Evolutionary conservation across 2,329 filamentous ascomycete species (phyloP).

Genomic region (Aspergillus fructus): DNA sequence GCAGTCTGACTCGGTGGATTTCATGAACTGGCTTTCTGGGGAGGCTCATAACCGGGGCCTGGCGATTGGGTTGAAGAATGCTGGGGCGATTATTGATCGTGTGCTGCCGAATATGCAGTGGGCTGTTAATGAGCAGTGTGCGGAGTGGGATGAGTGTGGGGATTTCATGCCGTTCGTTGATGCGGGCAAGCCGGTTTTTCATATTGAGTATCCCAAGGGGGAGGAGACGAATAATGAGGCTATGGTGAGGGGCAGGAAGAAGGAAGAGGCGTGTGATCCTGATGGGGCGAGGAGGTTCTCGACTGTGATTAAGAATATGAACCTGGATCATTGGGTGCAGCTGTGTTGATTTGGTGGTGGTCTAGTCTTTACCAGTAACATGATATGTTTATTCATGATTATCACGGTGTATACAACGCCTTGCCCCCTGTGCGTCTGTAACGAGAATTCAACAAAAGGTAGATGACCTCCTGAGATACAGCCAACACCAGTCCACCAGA

Average conservation of each 20-base stretch:
- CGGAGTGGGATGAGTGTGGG: slow-evolving; percentile 60
- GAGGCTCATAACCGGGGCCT: slow-evolving; percentile 56
- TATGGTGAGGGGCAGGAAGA: slow-evolving; percentile 32
- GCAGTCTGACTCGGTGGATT: slow-evolving; percentile 56
- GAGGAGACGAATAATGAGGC: slow-evolving; percentile 39
- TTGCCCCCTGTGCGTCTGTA: no score
- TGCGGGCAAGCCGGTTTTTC: slow-evolving; percentile 67
- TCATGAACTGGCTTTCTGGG: slow-evolving; percentile 60
- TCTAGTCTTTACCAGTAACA: no score
- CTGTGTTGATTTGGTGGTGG: slow-evolving; percentile 45
- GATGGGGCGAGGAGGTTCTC: slow-evolving; percentile 55
- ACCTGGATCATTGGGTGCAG: slow-evolving; percentile 63
- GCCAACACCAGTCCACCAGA: no score
- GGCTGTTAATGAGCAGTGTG: slow-evolving; percentile 70
- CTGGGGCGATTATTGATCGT: slow-evolving; percentile 56
- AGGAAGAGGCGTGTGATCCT: slow-evolving; percentile 49
- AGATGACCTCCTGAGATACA: no score
- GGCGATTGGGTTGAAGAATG: slow-evolving; percentile 69
- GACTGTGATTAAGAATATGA: slow-evolving; percentile 65
- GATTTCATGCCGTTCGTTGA: slow-evolving; percentile 59
- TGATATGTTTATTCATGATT: no score
- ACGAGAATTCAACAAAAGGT: no score
- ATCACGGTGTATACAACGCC: no score
- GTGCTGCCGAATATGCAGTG: slow-evolving; percentile 60
- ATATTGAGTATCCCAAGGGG: slow-evolving; percentile 67